These are phyloP conservation scores for Prunus persica DNA, from an alignment of 306 rosid genomes.

Conservation along the genomic window DNA sequence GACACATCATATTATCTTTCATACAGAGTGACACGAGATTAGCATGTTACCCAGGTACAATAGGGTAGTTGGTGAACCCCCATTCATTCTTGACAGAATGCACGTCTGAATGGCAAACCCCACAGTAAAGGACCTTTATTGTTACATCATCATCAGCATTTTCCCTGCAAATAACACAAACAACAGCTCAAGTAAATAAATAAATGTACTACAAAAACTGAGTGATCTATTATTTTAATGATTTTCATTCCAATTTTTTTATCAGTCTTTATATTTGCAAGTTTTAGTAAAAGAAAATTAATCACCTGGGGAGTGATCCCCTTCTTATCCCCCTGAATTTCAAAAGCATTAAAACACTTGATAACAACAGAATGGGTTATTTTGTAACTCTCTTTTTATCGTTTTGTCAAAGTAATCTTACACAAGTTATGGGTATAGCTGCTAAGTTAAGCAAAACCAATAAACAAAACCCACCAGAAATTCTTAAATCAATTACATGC, in stretches of 20 bases:
- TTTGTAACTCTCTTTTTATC: no score
- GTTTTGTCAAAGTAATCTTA: neutral
- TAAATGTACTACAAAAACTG: neutral
- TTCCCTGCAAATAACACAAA: constrained; percentile 42
- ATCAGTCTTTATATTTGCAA: neutral
- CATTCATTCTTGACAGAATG: constrained; percentile 70
- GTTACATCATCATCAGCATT: constrained; percentile 70
- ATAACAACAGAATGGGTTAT: neutral
- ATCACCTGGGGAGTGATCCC: neutral
- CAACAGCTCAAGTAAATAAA: neutral
- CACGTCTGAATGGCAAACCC: constrained; percentile 93
- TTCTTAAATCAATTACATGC: neutral
- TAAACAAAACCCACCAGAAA: neutral
- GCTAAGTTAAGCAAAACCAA: neutral
- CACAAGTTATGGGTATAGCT: neutral
- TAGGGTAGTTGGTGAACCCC: constrained; percentile 76
- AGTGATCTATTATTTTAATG: neutral
- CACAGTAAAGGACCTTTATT: constrained; percentile 67
- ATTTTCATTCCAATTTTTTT: neutral
- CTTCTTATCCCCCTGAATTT: neutral
- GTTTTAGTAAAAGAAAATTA: neutral
- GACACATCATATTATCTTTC: no score
- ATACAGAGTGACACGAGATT: neutral
- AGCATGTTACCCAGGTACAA: constrained; percentile 77
- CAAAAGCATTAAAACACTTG: neutral